A percentile compares a stretch with the other conserved stretches of the same genome.
These are phyloP conservation scores for Candida sp. DNA, from an alignment of 1,139 yeast species.

Conservation along the genomic window DNA sequence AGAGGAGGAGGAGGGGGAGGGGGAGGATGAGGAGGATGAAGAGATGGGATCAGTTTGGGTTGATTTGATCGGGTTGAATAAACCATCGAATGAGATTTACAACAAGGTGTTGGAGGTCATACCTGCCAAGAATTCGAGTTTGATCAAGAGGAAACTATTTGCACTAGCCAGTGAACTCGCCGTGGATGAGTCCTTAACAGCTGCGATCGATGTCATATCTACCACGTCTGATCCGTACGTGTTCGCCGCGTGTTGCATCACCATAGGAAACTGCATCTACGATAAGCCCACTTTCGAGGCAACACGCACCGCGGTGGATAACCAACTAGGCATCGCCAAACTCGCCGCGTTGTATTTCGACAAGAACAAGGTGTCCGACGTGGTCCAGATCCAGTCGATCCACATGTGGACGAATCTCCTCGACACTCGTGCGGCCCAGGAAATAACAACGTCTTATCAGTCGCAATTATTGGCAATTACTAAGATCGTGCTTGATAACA, in stretches of 20 bases:
- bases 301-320: conserved; percentile 13
- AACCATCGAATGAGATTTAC: conserved; percentile 14
- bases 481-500: conserved; percentile 35
- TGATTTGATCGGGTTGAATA: conserved; percentile 21
- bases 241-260: conserved; percentile 31
- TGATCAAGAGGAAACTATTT: conserved; percentile 33
- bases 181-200: conserved; percentile 26
- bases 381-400: conserved; percentile 42
- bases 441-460: too few relatives aligned
- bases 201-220: conserved; percentile 11
- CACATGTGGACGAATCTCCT: conserved; percentile 40
- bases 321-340: conserved; percentile 15
- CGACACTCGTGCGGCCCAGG: conserved; percentile 18
- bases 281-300: conserved; percentile 19
- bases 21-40: conserved; percentile 15
- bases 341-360: conserved; percentile 27
- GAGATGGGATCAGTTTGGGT: conserved; percentile 19
- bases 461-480: conserved; percentile 12
- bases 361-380: conserved; percentile 29
- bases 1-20: conserved; percentile 13
- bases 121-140: conserved; percentile 10
- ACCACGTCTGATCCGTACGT: conserved; percentile 27
- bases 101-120: conserved; percentile 14
- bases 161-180: conserved; percentile 41
- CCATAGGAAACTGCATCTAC: conserved; percentile 40